These are phyloP conservation scores for Monilinia fructicola DNA, from an alignment of 2,329 filamentous ascomycete genomes.

Conservation along the genomic window DNA sequence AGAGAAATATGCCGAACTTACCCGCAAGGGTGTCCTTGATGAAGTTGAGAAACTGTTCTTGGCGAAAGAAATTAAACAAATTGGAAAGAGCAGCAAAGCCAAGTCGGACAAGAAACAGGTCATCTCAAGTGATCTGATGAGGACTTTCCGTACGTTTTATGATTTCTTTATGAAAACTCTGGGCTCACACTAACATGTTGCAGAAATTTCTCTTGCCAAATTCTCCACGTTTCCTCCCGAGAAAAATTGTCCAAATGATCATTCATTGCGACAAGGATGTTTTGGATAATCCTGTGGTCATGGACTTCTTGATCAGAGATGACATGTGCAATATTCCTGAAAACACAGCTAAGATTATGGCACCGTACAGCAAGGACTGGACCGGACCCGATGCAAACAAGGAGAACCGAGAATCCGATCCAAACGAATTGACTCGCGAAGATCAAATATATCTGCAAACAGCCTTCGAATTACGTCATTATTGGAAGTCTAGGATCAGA, in stretches of 20 bases:
- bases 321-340: constrained; percentile 91
- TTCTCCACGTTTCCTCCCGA: constrained; percentile 84
- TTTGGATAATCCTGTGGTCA: constrained; percentile 83
- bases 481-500: constrained; percentile 97
- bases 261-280: constrained; percentile 92
- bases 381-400: constrained; percentile 80
- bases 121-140: constrained; percentile 85
- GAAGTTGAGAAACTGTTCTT: constrained; percentile 97
- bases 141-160: constrained; percentile 68
- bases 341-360: constrained; percentile 86
- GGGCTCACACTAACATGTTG: constrained; percentile 27
- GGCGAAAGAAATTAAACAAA: constrained; percentile 91
- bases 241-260: constrained; percentile 86
- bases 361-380: constrained; percentile 95
- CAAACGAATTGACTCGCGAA: constrained; percentile 82
- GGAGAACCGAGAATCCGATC: constrained; percentile 80
- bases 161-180: background rate
- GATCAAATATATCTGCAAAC: constrained; percentile 95
- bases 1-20: constrained; percentile 92
- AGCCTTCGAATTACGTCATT: constrained; percentile 91
- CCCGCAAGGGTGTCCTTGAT: constrained; percentile 90
- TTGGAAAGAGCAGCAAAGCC: constrained; percentile 64
- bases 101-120: constrained; percentile 98
- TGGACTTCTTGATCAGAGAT: constrained; percentile 94
- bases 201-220: constrained; percentile 85